Evolutionary conservation across 495 filamentous ascomycete species (phyloP), one percentile per base, ranked within the genome.

Genomic region (Parathielavia hyrcaniae): DNA sequence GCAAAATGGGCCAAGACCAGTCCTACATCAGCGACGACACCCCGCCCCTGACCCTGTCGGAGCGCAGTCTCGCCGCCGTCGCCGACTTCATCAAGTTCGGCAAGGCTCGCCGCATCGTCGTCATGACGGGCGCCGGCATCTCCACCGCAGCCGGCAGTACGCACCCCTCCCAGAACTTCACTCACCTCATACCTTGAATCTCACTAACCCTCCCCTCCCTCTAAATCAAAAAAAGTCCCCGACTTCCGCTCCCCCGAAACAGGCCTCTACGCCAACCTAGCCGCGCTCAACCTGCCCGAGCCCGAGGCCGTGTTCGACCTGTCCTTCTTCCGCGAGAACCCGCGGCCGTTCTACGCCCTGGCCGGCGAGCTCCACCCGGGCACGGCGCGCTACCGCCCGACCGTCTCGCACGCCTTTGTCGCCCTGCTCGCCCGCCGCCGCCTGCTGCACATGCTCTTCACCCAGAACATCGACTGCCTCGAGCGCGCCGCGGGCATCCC

Each of bases 401-500:
- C 91, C 4, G 74, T 95, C 55, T 82, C 88, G 4, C 91, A 96
- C 70, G 82, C 80, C n/a, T 96, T 96, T 69, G 83, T 96, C 64
- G 79, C 79, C 23, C 60, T 74, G 34, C 81, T 96, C 14, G 79
- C 89, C 35, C 75, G 87, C 46, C 93, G 91, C 73, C 82, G 83
- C 6, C 74, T 91, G 34, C 75, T 98, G 14, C 73, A 88, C 62
- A 92, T 90, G 74, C 79, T 91, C 41, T 98, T 96, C 73, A 96
- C 95, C 6, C 93, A 98, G 70, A 98, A 98, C 69, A 96, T 98
- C 64, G 93, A 98, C 74, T 91, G 88, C 64, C 79, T 98, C 22
- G 93, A 98, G 72, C 83, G 92, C 35, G 79, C 83, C 62, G 95
- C 93, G 10, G 93, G 93, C 44, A 81, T 98, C 16, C 88, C 90